A percentile compares a stretch with the other conserved stretches of the same genome.
Evolutionary conservation across 176 grass and related monocot species (phyloP).

Genomic region (Canna indica): DNA sequence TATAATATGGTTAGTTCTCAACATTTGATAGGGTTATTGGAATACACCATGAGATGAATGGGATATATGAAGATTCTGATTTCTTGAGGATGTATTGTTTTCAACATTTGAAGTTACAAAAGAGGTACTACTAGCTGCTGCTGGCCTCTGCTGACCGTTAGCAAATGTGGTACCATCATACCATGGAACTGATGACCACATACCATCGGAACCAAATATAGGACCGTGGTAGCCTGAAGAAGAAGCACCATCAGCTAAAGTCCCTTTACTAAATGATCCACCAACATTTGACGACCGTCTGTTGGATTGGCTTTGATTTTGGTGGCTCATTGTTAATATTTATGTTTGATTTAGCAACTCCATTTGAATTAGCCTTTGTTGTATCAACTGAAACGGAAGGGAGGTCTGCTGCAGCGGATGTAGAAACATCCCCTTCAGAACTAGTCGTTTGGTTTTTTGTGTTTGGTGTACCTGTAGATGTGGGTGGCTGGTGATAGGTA

Average conservation of each 20-base stretch:
- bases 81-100: slow-evolving; percentile 3
- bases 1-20: too few relatives aligned
- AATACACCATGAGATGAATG: slow-evolving; percentile 8
- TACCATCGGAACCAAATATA: slow-evolving; percentile 14
- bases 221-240: slow-evolving; percentile 7
- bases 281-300: not conserved
- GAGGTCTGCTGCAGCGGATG: slow-evolving; percentile 2
- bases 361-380: slow-evolving; percentile 2
- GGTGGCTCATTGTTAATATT: not conserved
- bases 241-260: not conserved
- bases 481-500: not conserved
- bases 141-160: slow-evolving; percentile 5
- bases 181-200: slow-evolving; percentile 8
- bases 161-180: slow-evolving; percentile 6
- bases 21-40: too few relatives aligned
- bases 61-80: not conserved
- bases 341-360: not conserved
- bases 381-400: not conserved
- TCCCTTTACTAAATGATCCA: not conserved
- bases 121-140: not conserved
- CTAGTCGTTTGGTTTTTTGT: not conserved
- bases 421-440: slow-evolving; percentile 1
- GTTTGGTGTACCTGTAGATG: not conserved
- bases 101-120: not conserved
- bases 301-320: not conserved